Base-by-base conservation (phyloP, 2,329 filamentous ascomycete species). In the Penicillium sp. region DNA sequence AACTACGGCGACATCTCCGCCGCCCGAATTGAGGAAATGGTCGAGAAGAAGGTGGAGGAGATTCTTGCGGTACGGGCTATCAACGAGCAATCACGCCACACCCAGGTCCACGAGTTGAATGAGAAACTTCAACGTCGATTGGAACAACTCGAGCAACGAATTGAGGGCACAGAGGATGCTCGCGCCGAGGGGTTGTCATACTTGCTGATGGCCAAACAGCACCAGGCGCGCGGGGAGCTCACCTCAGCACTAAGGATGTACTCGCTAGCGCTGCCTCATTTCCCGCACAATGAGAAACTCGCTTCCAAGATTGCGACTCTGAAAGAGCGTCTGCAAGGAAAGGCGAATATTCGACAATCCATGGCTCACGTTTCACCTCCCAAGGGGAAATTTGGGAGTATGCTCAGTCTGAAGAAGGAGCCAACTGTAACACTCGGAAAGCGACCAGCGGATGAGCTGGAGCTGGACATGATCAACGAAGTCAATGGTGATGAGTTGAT, bases 11-110 rank as follows among this genome's bases (percentile, higher is more conserved):
- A 80, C 70, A 53, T 88, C 7, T 85, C 84, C 0, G 80, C 83
- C 13, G 85, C 83, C 9, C 84, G 84, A 45, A 94, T 97, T 51
- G 90, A 96, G 66, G 88, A 90, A 35, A 83, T 96, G 72, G 89
- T 97, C 1, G 88, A 95, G 68, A 88, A 86, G 59, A 95, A 95
- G 62, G 88, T 97, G 1, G 85, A 86, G 50, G 90, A 95, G 70
- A 90, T 93, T 33, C 75, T 97, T 1, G 89, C 90, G 0, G 84
- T 85, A n/a, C 81, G 85, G 45, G 82, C 80, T 1, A 63, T 81
- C 12, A 78, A 79, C 53, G 81, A 84, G 69, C 78, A 50, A 64
- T 73, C 49, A 54, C 72, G 37, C 48, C 71, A 69, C 54, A 66
- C 56, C 53, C 70, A 56, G 64, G 69, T 49, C 47, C 76, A 65